These are phyloP conservation scores for Apiotrichum gamsii DNA, from an alignment of 1,284 basidiomycete genomes.

Conservation along the genomic window DNA sequence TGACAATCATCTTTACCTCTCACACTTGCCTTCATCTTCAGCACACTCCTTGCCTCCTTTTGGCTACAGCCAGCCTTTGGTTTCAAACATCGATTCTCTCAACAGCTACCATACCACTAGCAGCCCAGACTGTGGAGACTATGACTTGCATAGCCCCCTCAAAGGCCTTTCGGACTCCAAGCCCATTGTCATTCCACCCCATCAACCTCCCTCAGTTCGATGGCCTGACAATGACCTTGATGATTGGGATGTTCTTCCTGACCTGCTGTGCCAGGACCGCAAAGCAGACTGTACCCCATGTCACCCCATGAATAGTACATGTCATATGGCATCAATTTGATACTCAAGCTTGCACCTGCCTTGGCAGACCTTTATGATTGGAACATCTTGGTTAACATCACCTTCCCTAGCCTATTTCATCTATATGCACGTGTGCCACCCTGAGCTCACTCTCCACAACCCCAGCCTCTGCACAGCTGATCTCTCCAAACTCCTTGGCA, in stretches of 20 bases:
- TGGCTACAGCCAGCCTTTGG: too few relatives aligned
- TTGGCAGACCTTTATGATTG: too few relatives aligned
- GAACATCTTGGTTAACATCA: too few relatives aligned
- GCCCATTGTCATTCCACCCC: slow-evolving; percentile 10
- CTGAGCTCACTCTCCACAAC: slow-evolving; percentile 16
- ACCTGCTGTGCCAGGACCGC: slow-evolving; percentile 17
- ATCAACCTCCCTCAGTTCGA: slow-evolving; percentile 4
- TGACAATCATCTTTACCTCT: too few relatives aligned
- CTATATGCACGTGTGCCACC: slow-evolving; percentile 17
- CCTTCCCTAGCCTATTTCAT: slow-evolving; percentile 13
- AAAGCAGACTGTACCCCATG: slow-evolving; percentile 14
- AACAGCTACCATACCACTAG: not conserved
- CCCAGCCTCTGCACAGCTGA: slow-evolving; percentile 15
- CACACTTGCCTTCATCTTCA: not conserved
- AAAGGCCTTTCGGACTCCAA: slow-evolving; percentile 4
- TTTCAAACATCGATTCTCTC: not conserved
- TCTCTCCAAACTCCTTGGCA: slow-evolving; percentile 17
- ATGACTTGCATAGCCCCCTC: slow-evolving; percentile 12
- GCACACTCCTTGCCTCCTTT: not conserved
- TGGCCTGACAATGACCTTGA: slow-evolving; percentile 6
- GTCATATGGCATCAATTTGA: too few relatives aligned
- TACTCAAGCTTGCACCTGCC: not conserved
- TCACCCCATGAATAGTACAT: slow-evolving; percentile 19
- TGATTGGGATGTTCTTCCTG: slow-evolving; percentile 18
- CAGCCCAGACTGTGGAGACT: not conserved